A percentile compares a stretch with the other conserved stretches of the same genome.
Conservation (phyloP, 805 yeast species). For the Ogataea saltuana region DNA sequence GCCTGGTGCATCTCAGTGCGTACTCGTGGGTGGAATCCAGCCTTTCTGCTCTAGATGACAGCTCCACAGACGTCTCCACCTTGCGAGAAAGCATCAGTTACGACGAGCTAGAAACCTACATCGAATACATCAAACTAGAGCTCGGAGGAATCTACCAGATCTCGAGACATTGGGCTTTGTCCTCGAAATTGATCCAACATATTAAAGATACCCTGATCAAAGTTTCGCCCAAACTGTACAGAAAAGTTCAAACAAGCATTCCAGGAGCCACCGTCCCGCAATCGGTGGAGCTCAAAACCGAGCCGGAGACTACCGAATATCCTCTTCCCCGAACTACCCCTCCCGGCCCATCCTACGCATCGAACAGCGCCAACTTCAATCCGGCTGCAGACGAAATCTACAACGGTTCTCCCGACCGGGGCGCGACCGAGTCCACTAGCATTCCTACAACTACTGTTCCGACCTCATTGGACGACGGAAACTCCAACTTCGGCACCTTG, state of each 20-base stretch:
- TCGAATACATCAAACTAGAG: constrained; percentile 51
- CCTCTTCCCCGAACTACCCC: background rate
- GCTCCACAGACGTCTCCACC: constrained; percentile 16
- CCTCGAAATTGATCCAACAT: constrained; percentile 48
- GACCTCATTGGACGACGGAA: too few relatives aligned
- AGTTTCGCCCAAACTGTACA: constrained; percentile 44
- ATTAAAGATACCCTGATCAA: constrained; percentile 46
- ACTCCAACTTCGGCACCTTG: constrained; percentile 13
- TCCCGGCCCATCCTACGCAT: background rate
- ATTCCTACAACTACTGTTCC: too few relatives aligned
- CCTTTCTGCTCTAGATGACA: constrained; percentile 20
- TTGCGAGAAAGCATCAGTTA: constrained; percentile 29
- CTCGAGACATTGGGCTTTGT: constrained; percentile 52
- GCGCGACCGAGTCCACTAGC: too few relatives aligned
- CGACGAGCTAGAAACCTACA: constrained; percentile 44
- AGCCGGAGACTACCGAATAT: too few relatives aligned
- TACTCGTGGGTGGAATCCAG: constrained; percentile 53
- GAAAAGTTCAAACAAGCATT: constrained; percentile 38
- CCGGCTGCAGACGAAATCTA: constrained; percentile 3
- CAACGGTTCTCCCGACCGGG: too few relatives aligned
- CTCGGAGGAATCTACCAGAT: constrained; percentile 50
- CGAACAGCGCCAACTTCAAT: constrained; percentile 1
- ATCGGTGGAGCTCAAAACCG: constrained; percentile 12
- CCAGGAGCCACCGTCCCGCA: constrained; percentile 15
- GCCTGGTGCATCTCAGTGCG: constrained; percentile 52